phyloP scores from a whole-genome alignment of 139 green algal species.

The Coelastrella sp. region DNA sequence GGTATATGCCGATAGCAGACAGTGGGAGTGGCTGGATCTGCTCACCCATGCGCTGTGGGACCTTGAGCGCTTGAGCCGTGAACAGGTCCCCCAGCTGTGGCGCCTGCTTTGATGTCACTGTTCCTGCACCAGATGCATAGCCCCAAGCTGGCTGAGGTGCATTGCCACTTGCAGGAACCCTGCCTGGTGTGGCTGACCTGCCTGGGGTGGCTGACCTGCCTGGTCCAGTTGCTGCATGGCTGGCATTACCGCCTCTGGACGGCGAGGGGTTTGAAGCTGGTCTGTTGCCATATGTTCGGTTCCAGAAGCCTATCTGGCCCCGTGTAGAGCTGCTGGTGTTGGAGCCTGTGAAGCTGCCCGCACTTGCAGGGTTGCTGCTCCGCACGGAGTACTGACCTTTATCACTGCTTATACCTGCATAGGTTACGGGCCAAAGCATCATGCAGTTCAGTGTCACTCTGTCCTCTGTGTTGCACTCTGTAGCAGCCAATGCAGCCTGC shows the following conservation, averaged over 20 bases:
- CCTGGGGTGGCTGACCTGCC: background rate
- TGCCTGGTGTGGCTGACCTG: slow-evolving; percentile 3
- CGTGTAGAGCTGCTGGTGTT: background rate
- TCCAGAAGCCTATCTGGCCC: slow-evolving; percentile 29
- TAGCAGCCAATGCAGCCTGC: background rate
- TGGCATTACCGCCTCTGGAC: background rate
- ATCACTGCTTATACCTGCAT: slow-evolving; percentile 6
- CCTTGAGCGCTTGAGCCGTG: slow-evolving; percentile 30
- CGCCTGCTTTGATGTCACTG: background rate
- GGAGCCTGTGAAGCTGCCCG: background rate
- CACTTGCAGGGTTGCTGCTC: background rate
- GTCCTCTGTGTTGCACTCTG: background rate
- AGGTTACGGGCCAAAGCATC: background rate
- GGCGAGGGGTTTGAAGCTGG: slow-evolving; percentile 34
- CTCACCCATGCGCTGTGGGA: slow-evolving; percentile 35
- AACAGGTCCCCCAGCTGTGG: slow-evolving; percentile 33
- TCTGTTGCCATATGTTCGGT: background rate
- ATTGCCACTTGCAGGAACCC: background rate
- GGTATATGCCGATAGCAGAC: too few species aligned
- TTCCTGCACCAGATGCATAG: background rate
- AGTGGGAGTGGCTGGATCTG: too few species aligned
- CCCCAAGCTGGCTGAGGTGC: background rate
- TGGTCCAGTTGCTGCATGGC: background rate
- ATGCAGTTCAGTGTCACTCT: too few species aligned
- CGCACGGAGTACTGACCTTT: background rate